phyloP scores from a whole-genome alignment of 2,329 filamentous ascomycete species.

The Colletotrichum somersetense region DNA sequence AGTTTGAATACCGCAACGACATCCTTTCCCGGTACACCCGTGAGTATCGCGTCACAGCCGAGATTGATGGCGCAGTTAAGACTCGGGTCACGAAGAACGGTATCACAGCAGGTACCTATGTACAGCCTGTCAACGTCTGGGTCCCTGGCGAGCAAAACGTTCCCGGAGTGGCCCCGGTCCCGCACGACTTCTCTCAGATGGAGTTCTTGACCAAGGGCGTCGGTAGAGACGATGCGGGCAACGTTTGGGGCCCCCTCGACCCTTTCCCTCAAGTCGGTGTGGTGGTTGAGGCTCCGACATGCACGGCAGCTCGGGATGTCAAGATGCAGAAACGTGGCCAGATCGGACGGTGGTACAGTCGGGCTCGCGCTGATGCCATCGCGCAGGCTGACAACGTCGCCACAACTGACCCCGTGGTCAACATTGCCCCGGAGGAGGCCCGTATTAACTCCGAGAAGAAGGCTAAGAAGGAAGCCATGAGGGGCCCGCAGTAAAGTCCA shows the following conservation, averaged over 20 bases:
- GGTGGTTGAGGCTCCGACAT: constrained; percentile 44
- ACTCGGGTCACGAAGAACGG: constrained; percentile 52
- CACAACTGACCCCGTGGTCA: constrained; percentile 30
- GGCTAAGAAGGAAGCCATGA: neutral
- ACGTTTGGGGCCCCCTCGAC: constrained; percentile 53
- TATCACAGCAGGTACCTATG: constrained; percentile 51
- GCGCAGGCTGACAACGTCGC: constrained; percentile 39
- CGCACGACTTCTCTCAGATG: constrained; percentile 53
- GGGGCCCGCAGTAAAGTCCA: neutral
- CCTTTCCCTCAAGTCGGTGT: constrained; percentile 55
- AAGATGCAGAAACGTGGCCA: constrained; percentile 25
- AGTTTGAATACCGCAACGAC: constrained; percentile 53
- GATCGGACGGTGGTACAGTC: constrained; percentile 37
- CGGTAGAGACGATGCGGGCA: constrained; percentile 51
- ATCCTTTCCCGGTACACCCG: constrained; percentile 50
- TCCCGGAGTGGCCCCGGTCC: constrained; percentile 51
- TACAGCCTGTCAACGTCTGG: constrained; percentile 53
- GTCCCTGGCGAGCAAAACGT: constrained; percentile 54
- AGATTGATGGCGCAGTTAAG: constrained; percentile 50
- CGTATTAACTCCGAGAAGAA: neutral
- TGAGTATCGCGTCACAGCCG: constrained; percentile 52
- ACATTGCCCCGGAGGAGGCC: neutral
- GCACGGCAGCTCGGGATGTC: constrained; percentile 25
- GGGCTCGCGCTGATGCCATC: constrained; percentile 37
- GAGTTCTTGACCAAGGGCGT: constrained; percentile 52